Evolutionary conservation across 352 stramenopile genomes (phyloP).

Genomic region (Elongisporangium senticosum): DNA sequence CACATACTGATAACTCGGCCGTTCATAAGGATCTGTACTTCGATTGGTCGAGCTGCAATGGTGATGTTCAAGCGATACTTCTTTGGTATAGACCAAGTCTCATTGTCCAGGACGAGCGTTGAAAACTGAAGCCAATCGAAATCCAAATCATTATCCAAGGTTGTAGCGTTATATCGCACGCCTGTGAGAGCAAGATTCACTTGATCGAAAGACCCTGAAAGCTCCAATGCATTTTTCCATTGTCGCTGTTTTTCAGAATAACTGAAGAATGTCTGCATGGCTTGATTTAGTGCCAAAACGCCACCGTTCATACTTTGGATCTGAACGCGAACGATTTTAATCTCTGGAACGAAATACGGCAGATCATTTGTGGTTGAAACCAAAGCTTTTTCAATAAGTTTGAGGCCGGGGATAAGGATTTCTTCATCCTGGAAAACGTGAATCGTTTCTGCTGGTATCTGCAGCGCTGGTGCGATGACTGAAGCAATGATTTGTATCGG

Average conservation of each 20-base stretch:
- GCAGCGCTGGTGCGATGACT: conserved; percentile 4
- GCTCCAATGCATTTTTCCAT: not conserved
- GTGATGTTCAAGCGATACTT: not conserved
- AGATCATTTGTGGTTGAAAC: not conserved
- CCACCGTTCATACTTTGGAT: not conserved
- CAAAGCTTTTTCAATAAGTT: conserved; percentile 4
- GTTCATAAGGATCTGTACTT: not conserved
- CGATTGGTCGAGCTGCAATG: not conserved
- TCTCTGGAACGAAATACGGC: not conserved
- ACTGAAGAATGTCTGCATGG: conserved; percentile 6
- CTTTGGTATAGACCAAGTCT: not conserved
- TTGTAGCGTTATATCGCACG: not conserved
- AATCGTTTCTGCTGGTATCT: conserved; percentile 7
- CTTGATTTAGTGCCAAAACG: conserved; percentile 8
- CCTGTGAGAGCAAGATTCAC: not conserved
- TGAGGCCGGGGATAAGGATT: not conserved
- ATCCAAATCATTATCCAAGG: not conserved
- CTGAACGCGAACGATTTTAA: conserved; percentile 1
- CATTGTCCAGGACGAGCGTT: not conserved
- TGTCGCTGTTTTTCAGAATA: not conserved
- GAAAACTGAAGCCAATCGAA: not conserved
- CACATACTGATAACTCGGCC: not conserved
- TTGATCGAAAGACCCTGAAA: not conserved
- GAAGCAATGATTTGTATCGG: conserved; percentile 12
- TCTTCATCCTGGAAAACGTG: conserved; percentile 6